Evolutionary conservation across 768 basidiomycete genomes (phyloP).

Genomic region (Phanerochaete carnosa): DNA sequence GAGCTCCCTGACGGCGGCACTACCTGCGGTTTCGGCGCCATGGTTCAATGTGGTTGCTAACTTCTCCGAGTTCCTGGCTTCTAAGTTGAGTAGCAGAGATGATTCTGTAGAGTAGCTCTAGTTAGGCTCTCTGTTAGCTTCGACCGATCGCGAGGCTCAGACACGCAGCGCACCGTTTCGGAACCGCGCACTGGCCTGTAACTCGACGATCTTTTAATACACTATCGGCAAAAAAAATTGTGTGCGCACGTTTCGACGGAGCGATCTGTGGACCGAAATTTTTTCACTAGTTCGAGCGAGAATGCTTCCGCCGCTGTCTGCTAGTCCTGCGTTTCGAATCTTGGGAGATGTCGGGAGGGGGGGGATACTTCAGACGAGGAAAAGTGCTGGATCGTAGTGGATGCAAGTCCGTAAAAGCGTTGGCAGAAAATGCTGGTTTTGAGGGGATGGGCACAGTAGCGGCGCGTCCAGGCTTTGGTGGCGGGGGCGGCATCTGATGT

Average conservation of each 20-base stretch:
- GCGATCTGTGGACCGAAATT: neutral
- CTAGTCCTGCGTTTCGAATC: neutral
- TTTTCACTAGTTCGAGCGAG: neutral
- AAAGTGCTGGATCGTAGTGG: too few species aligned
- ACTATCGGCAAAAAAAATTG: neutral
- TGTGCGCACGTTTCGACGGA: neutral
- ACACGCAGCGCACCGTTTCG: neutral
- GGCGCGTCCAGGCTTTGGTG: neutral
- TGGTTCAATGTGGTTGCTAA: too few species aligned
- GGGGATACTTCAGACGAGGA: too few species aligned
- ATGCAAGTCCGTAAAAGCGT: too few species aligned
- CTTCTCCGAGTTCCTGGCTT: too few species aligned
- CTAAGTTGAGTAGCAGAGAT: too few species aligned
- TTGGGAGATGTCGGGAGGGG: neutral
- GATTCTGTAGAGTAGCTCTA: too few species aligned
- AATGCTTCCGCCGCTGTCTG: neutral
- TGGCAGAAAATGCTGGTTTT: too few species aligned
- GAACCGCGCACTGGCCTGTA: neutral
- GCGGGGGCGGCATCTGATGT: neutral
- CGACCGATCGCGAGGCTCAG: neutral
- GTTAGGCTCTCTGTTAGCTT: too few species aligned
- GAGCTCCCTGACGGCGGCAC: constrained; percentile 22
- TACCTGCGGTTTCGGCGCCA: constrained; percentile 5
- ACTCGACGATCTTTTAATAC: neutral
- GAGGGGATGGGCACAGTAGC: too few species aligned